These are phyloP conservation scores for Blastobotrys proliferans DNA, from an alignment of 1,139 yeast genomes.

Conservation along the genomic window DNA sequence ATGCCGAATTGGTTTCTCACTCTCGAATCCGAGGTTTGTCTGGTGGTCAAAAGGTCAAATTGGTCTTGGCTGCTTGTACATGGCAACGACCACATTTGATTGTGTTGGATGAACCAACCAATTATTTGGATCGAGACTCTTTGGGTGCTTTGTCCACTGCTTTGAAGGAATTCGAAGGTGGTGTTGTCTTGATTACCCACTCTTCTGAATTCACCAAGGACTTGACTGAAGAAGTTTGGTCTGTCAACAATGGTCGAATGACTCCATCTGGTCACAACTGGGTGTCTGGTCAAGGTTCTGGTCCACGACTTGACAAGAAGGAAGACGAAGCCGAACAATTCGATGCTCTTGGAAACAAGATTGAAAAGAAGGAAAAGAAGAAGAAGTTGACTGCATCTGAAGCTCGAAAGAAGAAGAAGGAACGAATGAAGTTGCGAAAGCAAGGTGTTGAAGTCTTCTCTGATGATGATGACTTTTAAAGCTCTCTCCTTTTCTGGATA, in stretches of 20 bases:
- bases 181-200: slow-evolving; percentile 99
- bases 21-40: slow-evolving; percentile 99
- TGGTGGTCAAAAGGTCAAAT: slow-evolving; percentile 99
- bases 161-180: slow-evolving; percentile 98
- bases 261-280: slow-evolving; percentile 99
- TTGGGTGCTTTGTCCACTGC: slow-evolving; percentile 99
- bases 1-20: slow-evolving; percentile 98
- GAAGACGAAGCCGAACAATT: slow-evolving; percentile 97
- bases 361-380: slow-evolving; percentile 94
- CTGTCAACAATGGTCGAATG: slow-evolving; percentile 96
- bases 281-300: slow-evolving; percentile 99
- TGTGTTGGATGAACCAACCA: slow-evolving; percentile 98
- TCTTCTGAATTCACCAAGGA: slow-evolving; percentile 99
- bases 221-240: slow-evolving; percentile 99
- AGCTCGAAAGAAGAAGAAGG: slow-evolving; percentile 99
- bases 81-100: slow-evolving; percentile 99
- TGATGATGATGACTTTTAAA: slow-evolving; percentile 73
- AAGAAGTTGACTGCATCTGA: slow-evolving; percentile 97
- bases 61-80: slow-evolving; percentile 99
- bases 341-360: slow-evolving; percentile 99
- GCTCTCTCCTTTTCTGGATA: background rate
- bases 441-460: slow-evolving; percentile 98
- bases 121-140: slow-evolving; percentile 98
- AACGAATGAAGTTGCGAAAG: slow-evolving; percentile 99
- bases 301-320: slow-evolving; percentile 97